Evolutionary conservation across 2,329 filamentous ascomycete species (phyloP).

Genomic region (Colletotrichum sp.): DNA sequence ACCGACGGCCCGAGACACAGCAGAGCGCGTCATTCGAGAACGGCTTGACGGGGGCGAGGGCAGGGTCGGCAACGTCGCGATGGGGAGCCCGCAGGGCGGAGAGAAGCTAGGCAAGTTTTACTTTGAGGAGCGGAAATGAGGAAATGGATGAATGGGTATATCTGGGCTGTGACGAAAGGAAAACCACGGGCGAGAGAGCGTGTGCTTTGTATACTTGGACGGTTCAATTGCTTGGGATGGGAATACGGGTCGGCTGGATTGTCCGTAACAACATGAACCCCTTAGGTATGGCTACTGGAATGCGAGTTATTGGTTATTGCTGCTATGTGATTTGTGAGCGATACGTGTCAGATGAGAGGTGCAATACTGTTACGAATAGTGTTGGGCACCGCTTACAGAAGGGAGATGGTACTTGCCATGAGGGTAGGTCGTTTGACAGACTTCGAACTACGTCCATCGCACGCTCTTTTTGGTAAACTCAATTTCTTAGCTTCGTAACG

Average conservation of each 20-base stretch:
- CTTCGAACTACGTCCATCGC: no score
- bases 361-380: no score
- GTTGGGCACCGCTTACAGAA: no score
- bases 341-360: not conserved
- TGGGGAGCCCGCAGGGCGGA: constrained; percentile 49
- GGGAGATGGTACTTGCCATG: no score
- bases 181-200: not conserved
- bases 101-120: constrained; percentile 62
- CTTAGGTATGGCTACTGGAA: constrained; percentile 7
- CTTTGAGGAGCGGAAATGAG: constrained; percentile 56
- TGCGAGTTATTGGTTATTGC: not conserved
- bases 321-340: not conserved
- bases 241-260: not conserved
- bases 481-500: no score
- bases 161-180: not conserved
- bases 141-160: not conserved
- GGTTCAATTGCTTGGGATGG: not conserved
- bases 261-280: not conserved
- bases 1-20: constrained; percentile 52
- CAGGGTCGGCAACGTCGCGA: constrained; percentile 36
- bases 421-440: no score
- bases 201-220: constrained; percentile 1
- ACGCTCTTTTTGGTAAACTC: no score
- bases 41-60: constrained; percentile 58
- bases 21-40: constrained; percentile 69